These are phyloP conservation scores for Lecanicillium sp. DNA, from an alignment of 2,329 filamentous ascomycete genomes.

Conservation along the genomic window DNA sequence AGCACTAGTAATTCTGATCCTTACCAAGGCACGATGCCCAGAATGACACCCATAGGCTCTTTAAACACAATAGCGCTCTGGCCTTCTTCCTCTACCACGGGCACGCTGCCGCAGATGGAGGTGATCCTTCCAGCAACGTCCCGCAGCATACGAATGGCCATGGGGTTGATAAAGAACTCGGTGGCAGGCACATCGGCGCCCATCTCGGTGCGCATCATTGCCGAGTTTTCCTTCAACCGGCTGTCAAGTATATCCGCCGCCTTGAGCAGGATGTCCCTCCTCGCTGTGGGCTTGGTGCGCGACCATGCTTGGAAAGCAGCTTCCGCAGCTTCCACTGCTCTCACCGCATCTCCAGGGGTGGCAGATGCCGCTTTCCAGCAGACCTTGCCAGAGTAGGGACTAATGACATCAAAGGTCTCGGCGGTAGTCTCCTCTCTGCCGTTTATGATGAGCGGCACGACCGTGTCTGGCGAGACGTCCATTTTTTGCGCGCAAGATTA, in stretches of 20 bases:
- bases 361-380: slow-evolving; percentile 46
- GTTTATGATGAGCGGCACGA: slow-evolving; percentile 34
- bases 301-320: slow-evolving; percentile 58
- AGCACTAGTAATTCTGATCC: slow-evolving; percentile 28
- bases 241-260: slow-evolving; percentile 51
- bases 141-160: slow-evolving; percentile 23
- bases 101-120: slow-evolving; percentile 23
- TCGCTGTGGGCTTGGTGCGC: slow-evolving; percentile 44
- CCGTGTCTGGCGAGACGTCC: background rate
- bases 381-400: slow-evolving; percentile 42
- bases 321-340: slow-evolving; percentile 41
- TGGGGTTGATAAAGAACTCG: slow-evolving; percentile 25
- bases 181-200: slow-evolving; percentile 15
- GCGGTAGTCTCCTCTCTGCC: slow-evolving; percentile 36
- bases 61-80: slow-evolving; percentile 52
- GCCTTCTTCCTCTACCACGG: slow-evolving; percentile 31
- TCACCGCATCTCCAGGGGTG: slow-evolving; percentile 42
- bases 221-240: slow-evolving; percentile 44
- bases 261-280: slow-evolving; percentile 54
- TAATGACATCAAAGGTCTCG: slow-evolving; percentile 47
- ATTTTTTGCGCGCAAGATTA: no score
- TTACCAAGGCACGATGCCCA: slow-evolving; percentile 63
- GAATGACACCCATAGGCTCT: slow-evolving; percentile 64
- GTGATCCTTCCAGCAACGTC: slow-evolving; percentile 30
- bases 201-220: slow-evolving; percentile 41